Evolutionary conservation across 2,329 filamentous ascomycete species (phyloP).

Genomic region (Colletotrichum agaves): DNA sequence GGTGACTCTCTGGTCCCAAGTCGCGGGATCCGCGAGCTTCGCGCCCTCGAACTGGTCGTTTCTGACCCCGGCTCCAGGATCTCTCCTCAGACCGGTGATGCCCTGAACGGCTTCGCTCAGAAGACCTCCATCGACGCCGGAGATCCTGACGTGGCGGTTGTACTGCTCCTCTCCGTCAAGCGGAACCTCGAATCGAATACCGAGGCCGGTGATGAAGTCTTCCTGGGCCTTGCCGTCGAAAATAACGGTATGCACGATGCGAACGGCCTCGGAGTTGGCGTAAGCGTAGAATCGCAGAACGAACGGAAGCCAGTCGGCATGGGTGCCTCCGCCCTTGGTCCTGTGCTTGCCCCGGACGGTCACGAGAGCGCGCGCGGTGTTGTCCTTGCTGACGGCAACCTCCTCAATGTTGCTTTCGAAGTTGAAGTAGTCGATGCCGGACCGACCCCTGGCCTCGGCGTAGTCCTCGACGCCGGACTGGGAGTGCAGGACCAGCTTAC

Average conservation of each 20-base stretch:
- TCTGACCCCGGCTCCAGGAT: conserved; percentile 61
- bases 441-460: conserved; percentile 49
- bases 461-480: conserved; percentile 58
- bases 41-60: conserved; percentile 61
- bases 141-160: conserved; percentile 68
- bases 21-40: conserved; percentile 53
- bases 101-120: conserved; percentile 69
- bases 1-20: conserved; percentile 59
- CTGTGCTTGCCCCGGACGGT: conserved; percentile 54
- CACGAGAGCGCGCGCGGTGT: conserved; percentile 57
- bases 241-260: conserved; percentile 65
- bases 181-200: conserved; percentile 66
- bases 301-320: conserved; percentile 64
- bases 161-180: conserved; percentile 63
- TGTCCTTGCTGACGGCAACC: conserved; percentile 57
- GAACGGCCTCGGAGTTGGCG: conserved; percentile 64
- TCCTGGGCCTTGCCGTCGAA: conserved; percentile 61
- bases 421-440: conserved; percentile 52
- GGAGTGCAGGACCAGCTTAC: conserved; percentile 63
- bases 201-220: conserved; percentile 65
- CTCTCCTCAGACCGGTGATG: conserved; percentile 66
- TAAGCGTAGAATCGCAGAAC: conserved; percentile 69
- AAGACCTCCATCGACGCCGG: conserved; percentile 64
- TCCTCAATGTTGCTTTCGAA: conserved; percentile 64
- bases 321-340: conserved; percentile 44